These are phyloP conservation scores for Auricularia sp. DNA, from an alignment of 768 basidiomycete species.

Conservation along the genomic window DNA sequence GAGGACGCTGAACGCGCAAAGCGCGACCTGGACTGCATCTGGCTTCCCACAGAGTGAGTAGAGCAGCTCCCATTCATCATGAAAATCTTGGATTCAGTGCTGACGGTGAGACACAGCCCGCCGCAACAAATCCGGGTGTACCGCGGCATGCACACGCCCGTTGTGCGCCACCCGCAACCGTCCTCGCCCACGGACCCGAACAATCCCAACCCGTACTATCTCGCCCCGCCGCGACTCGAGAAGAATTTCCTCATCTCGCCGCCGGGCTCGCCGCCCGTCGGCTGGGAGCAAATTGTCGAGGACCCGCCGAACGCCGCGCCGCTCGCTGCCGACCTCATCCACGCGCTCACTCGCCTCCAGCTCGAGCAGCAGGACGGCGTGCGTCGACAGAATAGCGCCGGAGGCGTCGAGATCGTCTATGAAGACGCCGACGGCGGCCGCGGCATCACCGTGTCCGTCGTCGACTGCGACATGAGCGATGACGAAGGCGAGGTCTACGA, in stretches of 20 bases:
- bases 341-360: slow-evolving; percentile 65
- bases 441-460: background rate
- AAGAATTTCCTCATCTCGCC: slow-evolving; percentile 98
- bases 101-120: slow-evolving; percentile 25
- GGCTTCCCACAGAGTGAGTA: slow-evolving; percentile 8
- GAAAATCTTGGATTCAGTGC: slow-evolving; percentile 28
- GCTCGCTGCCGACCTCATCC: slow-evolving; percentile 79
- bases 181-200: slow-evolving; percentile 15
- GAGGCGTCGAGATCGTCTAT: background rate
- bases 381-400: background rate
- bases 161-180: slow-evolving; percentile 26
- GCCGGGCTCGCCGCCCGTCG: slow-evolving; percentile 92
- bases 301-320: slow-evolving; percentile 80
- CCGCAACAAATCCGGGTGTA: slow-evolving; percentile 39
- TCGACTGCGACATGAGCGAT: background rate
- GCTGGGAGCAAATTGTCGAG: slow-evolving; percentile 88
- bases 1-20: slow-evolving; percentile 62
- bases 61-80: slow-evolving; percentile 4
- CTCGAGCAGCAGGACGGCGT: slow-evolving; percentile 16
- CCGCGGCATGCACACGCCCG: slow-evolving; percentile 60
- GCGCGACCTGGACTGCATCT: slow-evolving; percentile 49
- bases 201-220: slow-evolving; percentile 32
- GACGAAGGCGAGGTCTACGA: background rate
- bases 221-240: slow-evolving; percentile 68
- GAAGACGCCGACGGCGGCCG: background rate